Conservation (phyloP, 2,329 filamentous ascomycete species). For the Colletotrichum eremochloae region DNA sequence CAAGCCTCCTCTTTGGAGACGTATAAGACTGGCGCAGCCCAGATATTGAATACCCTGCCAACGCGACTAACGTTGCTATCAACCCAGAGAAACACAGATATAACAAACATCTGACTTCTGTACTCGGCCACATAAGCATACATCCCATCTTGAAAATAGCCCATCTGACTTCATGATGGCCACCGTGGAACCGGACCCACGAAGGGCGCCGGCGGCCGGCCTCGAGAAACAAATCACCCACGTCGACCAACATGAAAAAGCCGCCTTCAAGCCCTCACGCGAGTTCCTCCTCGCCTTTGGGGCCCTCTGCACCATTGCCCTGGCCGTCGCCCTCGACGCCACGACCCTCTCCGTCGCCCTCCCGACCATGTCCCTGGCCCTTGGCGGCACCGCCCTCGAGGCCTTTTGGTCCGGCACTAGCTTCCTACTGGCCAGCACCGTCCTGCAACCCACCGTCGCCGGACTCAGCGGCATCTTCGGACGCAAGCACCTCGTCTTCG, state of each 20-base stretch:
- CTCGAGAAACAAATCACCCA: slow-evolving; percentile 17
- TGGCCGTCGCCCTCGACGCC: slow-evolving; percentile 75
- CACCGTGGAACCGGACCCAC: slow-evolving; percentile 11
- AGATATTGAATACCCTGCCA: background rate
- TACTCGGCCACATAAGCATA: background rate
- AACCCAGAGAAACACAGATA: background rate
- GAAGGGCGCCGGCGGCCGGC: slow-evolving; percentile 10
- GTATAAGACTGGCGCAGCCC: background rate
- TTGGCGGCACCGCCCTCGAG: slow-evolving; percentile 68
- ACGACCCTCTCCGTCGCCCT: slow-evolving; percentile 72
- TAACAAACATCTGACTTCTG: too few species aligned
- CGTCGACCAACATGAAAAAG: slow-evolving; percentile 40
- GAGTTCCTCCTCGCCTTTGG: slow-evolving; percentile 62
- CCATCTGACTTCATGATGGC: background rate
- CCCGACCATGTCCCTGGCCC: slow-evolving; percentile 62
- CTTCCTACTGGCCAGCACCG: slow-evolving; percentile 75
- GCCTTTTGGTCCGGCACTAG: slow-evolving; percentile 81
- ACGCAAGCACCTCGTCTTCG: slow-evolving; percentile 50
- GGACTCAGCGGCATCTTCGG: slow-evolving; percentile 54
- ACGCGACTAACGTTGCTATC: too few species aligned
- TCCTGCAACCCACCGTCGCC: slow-evolving; percentile 66
- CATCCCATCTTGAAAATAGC: background rate
- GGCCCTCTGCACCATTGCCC: slow-evolving; percentile 66
- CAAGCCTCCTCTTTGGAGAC: background rate
- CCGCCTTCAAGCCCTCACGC: slow-evolving; percentile 50